Base-by-base conservation (phyloP, 163 green algal species). In the Picocystis sp. region DNA sequence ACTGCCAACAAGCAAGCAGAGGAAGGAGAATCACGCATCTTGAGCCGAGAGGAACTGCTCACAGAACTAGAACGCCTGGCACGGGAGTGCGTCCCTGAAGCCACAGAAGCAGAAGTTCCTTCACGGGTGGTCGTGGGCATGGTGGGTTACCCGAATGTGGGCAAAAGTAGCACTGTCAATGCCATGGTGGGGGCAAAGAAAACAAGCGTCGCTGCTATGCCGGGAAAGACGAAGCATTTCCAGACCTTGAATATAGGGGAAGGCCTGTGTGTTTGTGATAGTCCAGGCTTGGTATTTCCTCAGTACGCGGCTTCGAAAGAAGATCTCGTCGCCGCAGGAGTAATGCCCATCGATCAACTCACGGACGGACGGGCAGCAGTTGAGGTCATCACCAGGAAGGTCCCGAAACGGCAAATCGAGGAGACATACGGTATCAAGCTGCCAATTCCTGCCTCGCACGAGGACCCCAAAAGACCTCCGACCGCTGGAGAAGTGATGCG, bases 161-260 rank as follows among this genome's bases (percentile, higher is more conserved):
- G 90, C 57, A 99, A 99, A 71, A 92, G 77, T 0, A 92, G 78
- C 9, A 95, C 91, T 54, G 94, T 99, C 74, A 98, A 98, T 61
- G 90, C 89, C 2, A 68, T 98, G 17, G 90, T 94, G 67, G 90
- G 89, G 3, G 64, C 68, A 51, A 98, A 97, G 62, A 94, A 93
- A 67, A 93, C 89, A 2, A 79, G 80, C 0, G 88, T 98, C n/a
- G 81, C 83, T 33, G 64, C 88, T 11, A 98, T 90, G 9, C 90
- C 90, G 0, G 90, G 90, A 58, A 96, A 95, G 65, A 98, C 90
- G 22, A 98, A 98, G 74, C 90, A 98, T 70, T 98, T 93, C 62
- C 87, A 96, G 73, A 83, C 75, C 12, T 70, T 81, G 70, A 66
- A 59, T 45, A 70, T 82, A 61, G 54, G 49, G 9, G 55, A 41